phyloP scores from a whole-genome alignment of 129 eudicot species.

The Helianthus annuus region HanXRQr2.0-SUNRISE NC_035436.2:148230979-148231478 shows the following conservation, averaged over 20 bases:
- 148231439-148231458: constrained; percentile 71
- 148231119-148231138: not conserved
- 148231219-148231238: constrained; percentile 75
- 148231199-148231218: constrained; percentile 79
- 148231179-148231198: constrained; percentile 58
- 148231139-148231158: too few species aligned
- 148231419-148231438: constrained; percentile 76
- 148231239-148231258: constrained; percentile 68
- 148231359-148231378: constrained; percentile 65
- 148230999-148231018: constrained; percentile 62
- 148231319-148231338: not conserved
- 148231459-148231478: constrained; percentile 65
- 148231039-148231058: constrained; percentile 69
- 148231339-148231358: not conserved
- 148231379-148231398: constrained; percentile 89
- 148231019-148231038: constrained; percentile 55
- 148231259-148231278: constrained; percentile 84
- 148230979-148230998: constrained; percentile 80
- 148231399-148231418: constrained; percentile 59
- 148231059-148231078: constrained; percentile 54
- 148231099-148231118: not conserved
- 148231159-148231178: not conserved
- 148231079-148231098: constrained; percentile 57
- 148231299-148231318: not conserved
- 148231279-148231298: constrained; percentile 52